Base-by-base conservation (phyloP, 1,284 basidiomycete species). In the Ceratorhiza oryzae-sativae region DNA sequence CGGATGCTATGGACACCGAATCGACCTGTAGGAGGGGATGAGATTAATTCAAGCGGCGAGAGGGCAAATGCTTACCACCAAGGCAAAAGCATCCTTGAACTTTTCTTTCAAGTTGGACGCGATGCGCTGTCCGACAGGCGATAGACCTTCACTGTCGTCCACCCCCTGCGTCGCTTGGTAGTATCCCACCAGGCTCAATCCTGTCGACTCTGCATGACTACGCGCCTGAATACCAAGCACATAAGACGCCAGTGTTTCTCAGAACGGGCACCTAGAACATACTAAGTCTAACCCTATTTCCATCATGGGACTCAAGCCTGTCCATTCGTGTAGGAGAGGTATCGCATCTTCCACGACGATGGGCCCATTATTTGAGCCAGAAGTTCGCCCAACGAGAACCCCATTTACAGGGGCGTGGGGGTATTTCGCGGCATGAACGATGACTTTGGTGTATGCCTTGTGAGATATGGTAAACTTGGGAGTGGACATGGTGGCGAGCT, bases 261-360 rank as follows among this genome's bases (percentile, higher is more conserved):
- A 32, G 23, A 20, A 30, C 10, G 18, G 12, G 4, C 12, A 9
- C 63, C 42, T 56, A 15, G 42, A 46, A 81, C 86, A 77, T 76
- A 91, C 90, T 76, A 92, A 80, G 75, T 90, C 88, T 58, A 93
- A 82, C 13, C 90, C 91, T 73, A 91, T 87, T 77, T 92, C 90
- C 88, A 91, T 90, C 87, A 90, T 90, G 1, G 89, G 88, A 73
- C 88, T 90, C 65, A 92, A 81, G 75, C 84, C 88, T 10, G 90
- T 91, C 91, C 90, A 92, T 77, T 91, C 87, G 77, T 92, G 91
- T 60, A 91, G 83, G 39, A 92, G 81, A n/a, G 90, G 90, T 41
- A 93, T 82, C 3, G 87, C 84, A 77, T 92, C 90, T 60, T 48
- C 48, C 0, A 83, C 80, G 60, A 90, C 83, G 72, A 79, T 78